phyloP scores from a whole-genome alignment of 1,284 basidiomycete species.

The Ustilago hordei region DNA sequence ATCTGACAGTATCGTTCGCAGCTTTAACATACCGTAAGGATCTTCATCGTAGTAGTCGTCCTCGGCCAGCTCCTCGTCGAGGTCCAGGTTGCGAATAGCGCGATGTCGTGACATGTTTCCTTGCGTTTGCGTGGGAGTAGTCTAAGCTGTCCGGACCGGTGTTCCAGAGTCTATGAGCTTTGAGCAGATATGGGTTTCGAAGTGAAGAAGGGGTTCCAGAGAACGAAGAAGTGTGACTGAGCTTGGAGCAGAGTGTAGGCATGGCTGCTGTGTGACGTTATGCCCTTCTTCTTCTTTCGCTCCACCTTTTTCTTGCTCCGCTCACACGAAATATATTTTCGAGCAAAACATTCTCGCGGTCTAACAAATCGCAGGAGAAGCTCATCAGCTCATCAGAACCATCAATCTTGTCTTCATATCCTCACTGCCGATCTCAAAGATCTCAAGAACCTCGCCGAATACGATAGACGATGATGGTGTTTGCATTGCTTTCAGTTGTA shows the following conservation, averaged over 20 bases:
- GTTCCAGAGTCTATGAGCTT: neutral
- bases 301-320: conserved; percentile 7
- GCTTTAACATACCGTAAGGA: conserved; percentile 46
- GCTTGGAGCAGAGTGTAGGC: neutral
- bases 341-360: neutral
- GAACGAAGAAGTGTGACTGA: neutral
- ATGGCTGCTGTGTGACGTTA: conserved; percentile 34
- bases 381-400: neutral
- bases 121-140: neutral
- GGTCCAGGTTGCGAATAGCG: conserved; percentile 86
- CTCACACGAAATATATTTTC: neutral
- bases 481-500: neutral
- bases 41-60: conserved; percentile 74
- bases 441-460: neutral
- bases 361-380: neutral
- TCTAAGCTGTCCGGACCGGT: neutral
- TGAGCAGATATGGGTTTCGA: neutral
- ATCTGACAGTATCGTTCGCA: neutral
- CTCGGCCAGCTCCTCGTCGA: conserved; percentile 79
- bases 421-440: neutral
- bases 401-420: neutral
- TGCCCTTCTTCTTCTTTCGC: conserved; percentile 6
- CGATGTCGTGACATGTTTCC: conserved; percentile 76
- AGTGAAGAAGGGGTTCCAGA: conserved; percentile 6
- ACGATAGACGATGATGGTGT: too few species aligned